These are phyloP conservation scores for Yamadazyma pseudoaaseri DNA, from an alignment of 1,139 yeast species.

Conservation along the genomic window DNA sequence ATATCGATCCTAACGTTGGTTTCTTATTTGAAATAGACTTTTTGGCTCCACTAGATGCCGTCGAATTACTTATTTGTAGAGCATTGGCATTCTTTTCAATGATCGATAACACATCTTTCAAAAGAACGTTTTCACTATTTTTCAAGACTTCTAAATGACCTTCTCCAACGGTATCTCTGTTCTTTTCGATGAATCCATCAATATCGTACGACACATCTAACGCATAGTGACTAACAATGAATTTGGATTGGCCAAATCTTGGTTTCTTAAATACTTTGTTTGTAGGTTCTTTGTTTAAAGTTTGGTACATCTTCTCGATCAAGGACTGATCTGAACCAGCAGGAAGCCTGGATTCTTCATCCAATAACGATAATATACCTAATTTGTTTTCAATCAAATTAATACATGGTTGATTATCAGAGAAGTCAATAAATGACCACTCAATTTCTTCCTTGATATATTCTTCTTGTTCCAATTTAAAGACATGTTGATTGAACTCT, in stretches of 20 bases:
- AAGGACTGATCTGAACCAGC: slow-evolving; percentile 93
- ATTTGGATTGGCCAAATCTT: slow-evolving; percentile 88
- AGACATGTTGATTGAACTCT: slow-evolving; percentile 96
- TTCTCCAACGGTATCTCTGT: slow-evolving; percentile 96
- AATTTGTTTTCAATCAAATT: slow-evolving; percentile 85
- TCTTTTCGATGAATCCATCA: slow-evolving; percentile 95
- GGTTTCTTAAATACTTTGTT: slow-evolving; percentile 87
- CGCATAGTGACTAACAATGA: slow-evolving; percentile 91
- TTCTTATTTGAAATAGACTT: slow-evolving; percentile 55
- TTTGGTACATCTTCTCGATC: slow-evolving; percentile 86
- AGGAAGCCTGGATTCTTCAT: slow-evolving; percentile 94
- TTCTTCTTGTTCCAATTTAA: slow-evolving; percentile 95
- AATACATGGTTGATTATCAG: slow-evolving; percentile 97
- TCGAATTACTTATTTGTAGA: slow-evolving; percentile 47
- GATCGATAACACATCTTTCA: slow-evolving; percentile 50
- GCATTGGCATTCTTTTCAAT: slow-evolving; percentile 63
- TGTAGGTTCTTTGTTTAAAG: slow-evolving; percentile 77
- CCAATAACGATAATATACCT: slow-evolving; percentile 85
- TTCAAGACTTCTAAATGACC: slow-evolving; percentile 87
- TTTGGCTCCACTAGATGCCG: slow-evolving; percentile 35
- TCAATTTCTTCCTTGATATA: slow-evolving; percentile 89
- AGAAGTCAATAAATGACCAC: slow-evolving; percentile 95
- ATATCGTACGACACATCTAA: slow-evolving; percentile 90
- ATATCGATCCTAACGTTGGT: slow-evolving; percentile 93
- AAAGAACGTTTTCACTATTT: slow-evolving; percentile 61